Evolutionary conservation across 257 asterid genomes (phyloP).

Genomic region (Gentiana dahurica): DNA sequence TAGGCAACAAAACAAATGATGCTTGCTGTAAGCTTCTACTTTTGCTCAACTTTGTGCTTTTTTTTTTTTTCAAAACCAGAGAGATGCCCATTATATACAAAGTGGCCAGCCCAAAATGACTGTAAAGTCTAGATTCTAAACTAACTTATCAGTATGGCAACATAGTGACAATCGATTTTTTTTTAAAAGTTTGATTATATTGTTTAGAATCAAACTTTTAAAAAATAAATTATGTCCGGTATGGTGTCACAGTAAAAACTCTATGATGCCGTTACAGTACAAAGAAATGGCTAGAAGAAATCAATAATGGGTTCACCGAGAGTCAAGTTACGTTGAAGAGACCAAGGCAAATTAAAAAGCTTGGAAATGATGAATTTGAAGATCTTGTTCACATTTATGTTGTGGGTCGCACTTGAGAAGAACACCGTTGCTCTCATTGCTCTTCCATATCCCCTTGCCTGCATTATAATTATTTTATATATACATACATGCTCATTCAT

Average conservation of each 20-base stretch:
- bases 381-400: slow-evolving; percentile 78
- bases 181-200: background rate
- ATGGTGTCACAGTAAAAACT: too few relatives aligned
- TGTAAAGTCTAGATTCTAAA: too few relatives aligned
- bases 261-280: background rate
- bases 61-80: too few relatives aligned
- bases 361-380: slow-evolving; percentile 70
- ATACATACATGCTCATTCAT: too few relatives aligned
- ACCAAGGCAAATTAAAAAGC: slow-evolving; percentile 73
- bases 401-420: slow-evolving; percentile 71
- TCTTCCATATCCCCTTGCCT: slow-evolving; percentile 70
- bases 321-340: slow-evolving; percentile 53
- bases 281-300: slow-evolving; percentile 15
- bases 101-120: too few relatives aligned
- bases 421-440: slow-evolving; percentile 73
- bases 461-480: slow-evolving; percentile 1
- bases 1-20: too few relatives aligned
- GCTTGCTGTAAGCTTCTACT: too few relatives aligned
- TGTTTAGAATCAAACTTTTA: background rate
- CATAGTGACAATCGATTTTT: background rate
- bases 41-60: too few relatives aligned
- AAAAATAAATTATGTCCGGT: background rate
- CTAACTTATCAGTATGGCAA: too few relatives aligned
- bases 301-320: slow-evolving; percentile 83
- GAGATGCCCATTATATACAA: too few relatives aligned